Percentiles rank a stretch among this genome's conserved stretches.
These are phyloP conservation scores for Priceomyces melissophilus DNA, from an alignment of 805 yeast genomes.

Conservation along the genomic window DNA sequence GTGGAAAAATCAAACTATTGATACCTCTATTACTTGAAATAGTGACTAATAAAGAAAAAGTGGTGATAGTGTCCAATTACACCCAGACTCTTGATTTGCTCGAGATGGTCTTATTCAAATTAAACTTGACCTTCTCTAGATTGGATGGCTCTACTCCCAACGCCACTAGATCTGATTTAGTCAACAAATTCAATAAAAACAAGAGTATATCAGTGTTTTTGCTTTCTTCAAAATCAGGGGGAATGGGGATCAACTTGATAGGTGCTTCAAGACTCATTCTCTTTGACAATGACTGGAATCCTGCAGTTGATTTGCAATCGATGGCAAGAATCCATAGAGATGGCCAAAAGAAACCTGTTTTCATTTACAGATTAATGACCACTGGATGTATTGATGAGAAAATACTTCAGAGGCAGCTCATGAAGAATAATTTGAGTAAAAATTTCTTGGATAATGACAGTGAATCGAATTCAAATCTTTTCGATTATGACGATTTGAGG, in stretches of 20 bases:
- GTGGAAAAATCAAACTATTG: constrained; percentile 68
- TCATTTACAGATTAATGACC: constrained; percentile 76
- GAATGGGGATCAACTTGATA: constrained; percentile 82
- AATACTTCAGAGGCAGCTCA: constrained; percentile 85
- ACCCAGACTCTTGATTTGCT: constrained; percentile 83
- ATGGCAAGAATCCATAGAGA: constrained; percentile 95
- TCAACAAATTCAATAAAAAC: constrained; percentile 61
- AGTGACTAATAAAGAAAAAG: constrained; percentile 53
- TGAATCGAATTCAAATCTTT: constrained; percentile 57
- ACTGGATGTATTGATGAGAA: constrained; percentile 94
- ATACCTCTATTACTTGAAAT: constrained; percentile 54
- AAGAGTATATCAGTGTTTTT: constrained; percentile 58
- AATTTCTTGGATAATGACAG: constrained; percentile 49
- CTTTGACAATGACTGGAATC: constrained; percentile 97
- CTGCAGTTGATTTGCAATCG: constrained; percentile 87
- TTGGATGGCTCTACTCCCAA: constrained; percentile 84
- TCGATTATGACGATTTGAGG: constrained; percentile 63
- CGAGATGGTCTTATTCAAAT: constrained; percentile 50
- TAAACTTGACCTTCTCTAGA: constrained; percentile 52
- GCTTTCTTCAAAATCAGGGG: constrained; percentile 89
- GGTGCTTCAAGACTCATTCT: constrained; percentile 87
- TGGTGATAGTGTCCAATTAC: constrained; percentile 82
- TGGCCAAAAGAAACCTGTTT: constrained; percentile 80
- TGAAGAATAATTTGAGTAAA: constrained; percentile 76
- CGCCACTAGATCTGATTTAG: constrained; percentile 60